phyloP scores from a whole-genome alignment of 1,139 yeast species.

The Candida labiduridarum region DNA sequence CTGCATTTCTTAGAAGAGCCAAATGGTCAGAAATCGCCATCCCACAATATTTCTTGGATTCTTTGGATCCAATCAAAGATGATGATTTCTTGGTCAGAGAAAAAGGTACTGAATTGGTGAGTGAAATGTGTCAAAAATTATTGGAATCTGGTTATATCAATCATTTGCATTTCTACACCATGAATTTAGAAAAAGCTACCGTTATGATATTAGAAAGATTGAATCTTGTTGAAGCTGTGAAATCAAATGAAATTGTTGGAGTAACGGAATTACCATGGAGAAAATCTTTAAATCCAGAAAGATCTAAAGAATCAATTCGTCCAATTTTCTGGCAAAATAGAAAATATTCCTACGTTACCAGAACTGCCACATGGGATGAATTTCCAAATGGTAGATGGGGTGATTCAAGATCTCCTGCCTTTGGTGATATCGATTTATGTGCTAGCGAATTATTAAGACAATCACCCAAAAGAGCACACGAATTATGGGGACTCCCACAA shows the following conservation, averaged over 20 bases:
- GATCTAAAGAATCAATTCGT: conserved; percentile 81
- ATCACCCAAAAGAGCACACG: conserved; percentile 76
- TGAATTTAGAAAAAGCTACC: conserved; percentile 92
- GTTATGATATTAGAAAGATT: conserved; percentile 83
- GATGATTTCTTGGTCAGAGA: conserved; percentile 89
- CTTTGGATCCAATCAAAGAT: conserved; percentile 81
- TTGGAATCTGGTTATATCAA: conserved; percentile 72
- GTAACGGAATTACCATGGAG: conserved; percentile 77
- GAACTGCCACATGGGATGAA: conserved; percentile 95
- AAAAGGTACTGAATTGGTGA: conserved; percentile 78
- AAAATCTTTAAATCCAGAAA: conserved; percentile 78
- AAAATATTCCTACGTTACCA: conserved; percentile 83
- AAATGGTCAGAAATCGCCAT: conserved; percentile 87
- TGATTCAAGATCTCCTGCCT: conserved; percentile 90
- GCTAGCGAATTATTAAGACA: conserved; percentile 81
- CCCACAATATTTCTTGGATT: conserved; percentile 73
- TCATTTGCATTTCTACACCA: conserved; percentile 93
- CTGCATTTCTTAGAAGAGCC: conserved; percentile 89
- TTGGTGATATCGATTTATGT: conserved; percentile 80
- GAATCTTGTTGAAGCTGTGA: conserved; percentile 53
- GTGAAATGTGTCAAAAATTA: conserved; percentile 79
- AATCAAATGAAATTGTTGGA: conserved; percentile 42
- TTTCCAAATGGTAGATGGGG: conserved; percentile 97
- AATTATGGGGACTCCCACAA: conserved; percentile 86
- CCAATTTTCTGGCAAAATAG: conserved; percentile 98